Evolutionary conservation across 257 asterid species (phyloP).

Genomic region (Euphrasia confusa): DNA sequence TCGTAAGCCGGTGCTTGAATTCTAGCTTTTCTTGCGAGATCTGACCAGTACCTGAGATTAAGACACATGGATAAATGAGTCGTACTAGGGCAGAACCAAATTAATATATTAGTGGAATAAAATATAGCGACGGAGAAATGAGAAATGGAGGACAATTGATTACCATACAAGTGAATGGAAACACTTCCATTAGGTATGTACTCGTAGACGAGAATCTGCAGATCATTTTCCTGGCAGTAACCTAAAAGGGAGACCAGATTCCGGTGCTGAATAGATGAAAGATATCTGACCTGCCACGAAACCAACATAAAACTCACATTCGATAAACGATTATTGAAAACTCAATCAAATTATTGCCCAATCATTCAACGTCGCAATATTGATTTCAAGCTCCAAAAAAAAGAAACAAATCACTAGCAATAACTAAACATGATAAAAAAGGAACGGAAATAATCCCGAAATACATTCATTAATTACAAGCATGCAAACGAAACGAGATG

Average conservation of each 20-base stretch:
- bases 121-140: conserved; percentile 8
- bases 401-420: not conserved
- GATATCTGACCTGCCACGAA: conserved; percentile 73
- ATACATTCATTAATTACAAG: conserved; percentile 14
- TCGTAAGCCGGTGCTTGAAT: conserved; percentile 91
- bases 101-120: conserved; percentile 13
- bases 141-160: conserved; percentile 24
- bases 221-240: conserved; percentile 84
- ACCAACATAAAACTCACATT: conserved; percentile 31
- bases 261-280: conserved; percentile 79
- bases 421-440: not conserved
- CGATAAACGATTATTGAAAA: conserved; percentile 19
- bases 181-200: conserved; percentile 92
- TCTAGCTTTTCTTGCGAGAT: conserved; percentile 82
- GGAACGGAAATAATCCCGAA: conserved; percentile 10
- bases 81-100: conserved; percentile 9
- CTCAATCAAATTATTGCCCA: not conserved
- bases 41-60: conserved; percentile 71
- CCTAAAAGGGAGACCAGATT: conserved; percentile 81
- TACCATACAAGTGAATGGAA: conserved; percentile 85
- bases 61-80: conserved; percentile 20
- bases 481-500: conserved; percentile 15
- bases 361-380: not conserved
- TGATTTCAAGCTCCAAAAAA: conserved; percentile 3
- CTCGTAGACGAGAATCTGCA: conserved; percentile 86